Base-by-base conservation (phyloP, 305 asterid genomes). In the Andrographis paniculata region DNA sequence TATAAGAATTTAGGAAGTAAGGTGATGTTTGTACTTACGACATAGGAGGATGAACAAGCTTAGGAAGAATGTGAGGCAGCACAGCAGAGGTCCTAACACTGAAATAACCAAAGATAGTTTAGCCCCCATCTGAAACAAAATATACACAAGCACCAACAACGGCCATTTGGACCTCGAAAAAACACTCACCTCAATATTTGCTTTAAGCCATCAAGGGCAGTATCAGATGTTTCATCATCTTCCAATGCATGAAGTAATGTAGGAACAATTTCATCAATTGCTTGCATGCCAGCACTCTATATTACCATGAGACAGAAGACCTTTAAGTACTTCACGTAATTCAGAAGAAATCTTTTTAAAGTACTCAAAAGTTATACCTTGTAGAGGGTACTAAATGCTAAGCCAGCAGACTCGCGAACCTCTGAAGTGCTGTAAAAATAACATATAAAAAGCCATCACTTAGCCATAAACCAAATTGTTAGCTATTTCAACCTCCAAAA, bases 221-320 rank as follows among this genome's bases (percentile, higher is more conserved):
- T 87, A 53, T 87, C 95, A 59, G 99, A 79, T 53, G 76, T 78
- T 68, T 74, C 61, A 46, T 81, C 87, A 66, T 92, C 93, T 77
- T 92, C 99, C 66, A 92, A 56, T 61, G 96, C 96, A 72, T 77
- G 96, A 57, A 92, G 81, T 50, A 92, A 85, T 50, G 96, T 87
- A 17, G 99, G 99, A 48, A 92, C 95, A 64, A 92, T 92, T 77
- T 92, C 99, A 72, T 92, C 99, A 50, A 92, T 84, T 56, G 99
- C 99, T 83, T 87, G 99, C 84, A 92, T 33, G 45, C 99, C 99
- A 79, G 99, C 99, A 74, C 84, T 92, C 99, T 92, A 66, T 66
- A 51, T 41, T 50, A 53, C 58, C 42, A 60, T 36, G 28, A 37
- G 42, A 24, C 17, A 50, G 14, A 31, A 20, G 11, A 42, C 42